phyloP scores from a whole-genome alignment of 345 rosid species.

The Ailanthus altissimus region DNA sequence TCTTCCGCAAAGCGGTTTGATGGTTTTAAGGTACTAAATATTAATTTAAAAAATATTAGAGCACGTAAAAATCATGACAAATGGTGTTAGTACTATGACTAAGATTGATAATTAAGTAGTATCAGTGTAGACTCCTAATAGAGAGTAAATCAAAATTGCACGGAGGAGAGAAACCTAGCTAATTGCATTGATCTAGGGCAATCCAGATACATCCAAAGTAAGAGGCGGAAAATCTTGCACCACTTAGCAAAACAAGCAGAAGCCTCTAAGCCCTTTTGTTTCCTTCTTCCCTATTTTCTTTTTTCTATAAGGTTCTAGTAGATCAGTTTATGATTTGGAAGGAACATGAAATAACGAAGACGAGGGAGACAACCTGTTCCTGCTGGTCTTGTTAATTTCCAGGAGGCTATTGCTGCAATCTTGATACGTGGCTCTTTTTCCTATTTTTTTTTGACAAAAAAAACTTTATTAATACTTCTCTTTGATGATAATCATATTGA shows the following conservation, averaged over 20 bases:
- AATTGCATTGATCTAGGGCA: background rate
- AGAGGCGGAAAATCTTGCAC: background rate
- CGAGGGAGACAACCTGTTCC: background rate
- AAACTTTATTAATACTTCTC: too few species aligned
- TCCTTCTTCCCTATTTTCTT: background rate
- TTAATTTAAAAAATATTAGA: too few species aligned
- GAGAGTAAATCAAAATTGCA: background rate
- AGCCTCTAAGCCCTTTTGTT: background rate
- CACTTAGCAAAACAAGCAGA: background rate
- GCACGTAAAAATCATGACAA: too few species aligned
- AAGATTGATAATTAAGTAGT: too few species aligned
- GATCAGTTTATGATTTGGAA: too few species aligned
- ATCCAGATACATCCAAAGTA: background rate
- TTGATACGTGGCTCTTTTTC: background rate
- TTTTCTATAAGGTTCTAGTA: background rate
- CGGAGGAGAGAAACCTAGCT: background rate
- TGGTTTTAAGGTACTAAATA: too few species aligned
- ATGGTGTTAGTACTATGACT: too few species aligned
- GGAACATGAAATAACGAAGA: background rate
- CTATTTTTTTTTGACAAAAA: background rate
- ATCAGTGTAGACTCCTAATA: too few species aligned
- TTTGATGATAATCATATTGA: too few species aligned
- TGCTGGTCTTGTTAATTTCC: background rate
- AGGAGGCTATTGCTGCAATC: background rate
- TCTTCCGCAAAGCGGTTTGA: too few species aligned